These are phyloP conservation scores for Pythium aristosporum DNA, from an alignment of 352 stramenopile genomes.

Conservation along the genomic window DNA sequence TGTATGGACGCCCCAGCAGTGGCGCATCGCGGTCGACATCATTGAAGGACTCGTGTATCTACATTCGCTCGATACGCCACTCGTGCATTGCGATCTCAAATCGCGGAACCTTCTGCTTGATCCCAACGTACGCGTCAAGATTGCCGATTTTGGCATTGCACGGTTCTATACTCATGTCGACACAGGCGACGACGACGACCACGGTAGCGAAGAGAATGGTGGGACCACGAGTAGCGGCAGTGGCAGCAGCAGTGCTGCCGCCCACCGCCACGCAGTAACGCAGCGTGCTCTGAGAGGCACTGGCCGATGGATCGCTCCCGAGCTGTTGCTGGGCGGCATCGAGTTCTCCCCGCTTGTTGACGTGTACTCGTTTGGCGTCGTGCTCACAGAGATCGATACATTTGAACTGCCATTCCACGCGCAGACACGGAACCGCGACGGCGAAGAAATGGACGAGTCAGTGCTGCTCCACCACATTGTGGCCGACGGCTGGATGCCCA, in stretches of 20 bases:
- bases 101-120: constrained; percentile 68
- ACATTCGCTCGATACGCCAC: constrained; percentile 48
- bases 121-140: constrained; percentile 53
- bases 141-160: constrained; percentile 70
- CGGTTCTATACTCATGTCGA: constrained; percentile 17
- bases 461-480: constrained; percentile 55
- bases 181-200: constrained; percentile 1
- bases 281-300: constrained; percentile 52
- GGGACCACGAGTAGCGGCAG: background rate
- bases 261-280: background rate
- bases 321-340: constrained; percentile 48
- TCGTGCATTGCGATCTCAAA: constrained; percentile 75
- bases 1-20: constrained; percentile 16
- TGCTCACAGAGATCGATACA: constrained; percentile 57
- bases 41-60: constrained; percentile 64
- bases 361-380: constrained; percentile 62
- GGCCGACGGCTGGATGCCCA: constrained; percentile 44
- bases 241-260: background rate
- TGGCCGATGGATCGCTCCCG: constrained; percentile 59
- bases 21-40: constrained; percentile 53
- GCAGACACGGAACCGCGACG: constrained; percentile 21
- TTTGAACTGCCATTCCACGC: constrained; percentile 49
- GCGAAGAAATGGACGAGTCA: constrained; percentile 36
- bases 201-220: constrained; percentile 14
- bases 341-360: constrained; percentile 56